Base-by-base conservation (phyloP, 2,329 filamentous ascomycete genomes). In the Calonectria pseudoturangicola region DNA sequence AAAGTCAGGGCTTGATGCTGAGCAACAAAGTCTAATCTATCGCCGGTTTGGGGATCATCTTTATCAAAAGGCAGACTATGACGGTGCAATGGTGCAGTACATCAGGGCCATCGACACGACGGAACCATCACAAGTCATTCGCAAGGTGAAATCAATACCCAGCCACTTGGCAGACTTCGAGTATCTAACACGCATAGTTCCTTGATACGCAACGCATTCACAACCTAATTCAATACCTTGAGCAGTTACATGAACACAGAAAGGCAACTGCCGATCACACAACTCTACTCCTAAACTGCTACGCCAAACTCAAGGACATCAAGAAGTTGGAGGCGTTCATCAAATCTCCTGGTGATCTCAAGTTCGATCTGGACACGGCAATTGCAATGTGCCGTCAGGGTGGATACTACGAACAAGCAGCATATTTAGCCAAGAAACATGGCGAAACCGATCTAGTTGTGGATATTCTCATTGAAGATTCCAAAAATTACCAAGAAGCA, bases 71-170 rank as follows among this genome's bases (percentile, higher is more conserved):
- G 95, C 94, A 5, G 96, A 98, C 81, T 99, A 96, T 81, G 97
- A 99, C 81, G 97, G 94, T 8, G 96, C 97, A n/a, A 99, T 99
- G 97, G 93, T 97, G 79, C 97, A 98, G 83, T 99, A 99, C 81
- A 92, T 99, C 74, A 94, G 95, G 78, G 96, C 97, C 0, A 98
- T 99, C 72, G 96, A 98, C 81, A 97, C 95, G 72, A 98, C 96
- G 0, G 96, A 98, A 80, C 96, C 96, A 8, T 98, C 96, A 2
- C 96, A 98, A 81, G 95, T 98, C 58, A 98, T 98, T 80, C 91
- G 96, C 79, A 98, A 98, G 87, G 93, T 94, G 81, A 65, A 79
- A 41, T 27, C 18, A 6, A 41, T 41, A 13, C 21, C 12, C 5
- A 15, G 4, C 1, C 41, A 0, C 1, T 4, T 2, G 5, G 5